Evolutionary conservation across 2,329 filamentous ascomycete species (phyloP).

Genomic region (Pseudogymnoascus sp.): DNA sequence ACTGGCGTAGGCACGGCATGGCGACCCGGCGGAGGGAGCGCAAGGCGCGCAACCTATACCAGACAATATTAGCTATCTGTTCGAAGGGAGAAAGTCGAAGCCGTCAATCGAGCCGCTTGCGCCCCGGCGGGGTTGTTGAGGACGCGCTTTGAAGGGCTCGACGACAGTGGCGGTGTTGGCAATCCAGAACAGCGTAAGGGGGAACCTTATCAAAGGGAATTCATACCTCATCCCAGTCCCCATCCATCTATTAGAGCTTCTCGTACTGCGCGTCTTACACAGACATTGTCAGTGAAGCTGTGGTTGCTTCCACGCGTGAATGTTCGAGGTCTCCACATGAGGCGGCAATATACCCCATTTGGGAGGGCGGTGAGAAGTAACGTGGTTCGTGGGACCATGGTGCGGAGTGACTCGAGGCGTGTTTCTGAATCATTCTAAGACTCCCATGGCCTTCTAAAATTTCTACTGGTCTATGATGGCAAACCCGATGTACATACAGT

Average conservation of each 20-base stretch:
- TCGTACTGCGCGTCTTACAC: slow-evolving; percentile 8
- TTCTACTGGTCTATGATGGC: not conserved
- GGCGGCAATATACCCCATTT: not conserved
- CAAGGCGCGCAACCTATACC: slow-evolving; percentile 69
- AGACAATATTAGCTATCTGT: slow-evolving; percentile 15
- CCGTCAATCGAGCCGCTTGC: slow-evolving; percentile 18
- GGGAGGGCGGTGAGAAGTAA: not conserved
- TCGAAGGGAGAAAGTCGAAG: slow-evolving; percentile 4
- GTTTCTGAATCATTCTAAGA: not conserved
- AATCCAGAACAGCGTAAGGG: slow-evolving; percentile 1
- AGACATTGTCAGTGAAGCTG: slow-evolving; percentile 9
- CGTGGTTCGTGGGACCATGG: not conserved
- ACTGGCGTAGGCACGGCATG: slow-evolving; percentile 64
- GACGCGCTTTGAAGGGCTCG: slow-evolving; percentile 15
- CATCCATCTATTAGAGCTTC: slow-evolving; percentile 43
- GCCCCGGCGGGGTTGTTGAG: slow-evolving; percentile 19
- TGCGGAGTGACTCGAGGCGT: not conserved
- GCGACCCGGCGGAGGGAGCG: slow-evolving; percentile 68
- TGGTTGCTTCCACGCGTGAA: slow-evolving; percentile 7
- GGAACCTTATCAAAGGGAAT: slow-evolving; percentile 12
- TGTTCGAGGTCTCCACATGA: slow-evolving; percentile 6
- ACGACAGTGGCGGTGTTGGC: slow-evolving; percentile 10
- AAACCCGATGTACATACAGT: not conserved
- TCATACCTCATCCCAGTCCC: slow-evolving; percentile 61
- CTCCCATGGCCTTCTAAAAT: not conserved